Evolutionary conservation across 1,284 basidiomycete genomes (phyloP).

Genomic region (Boletellus deceptivus): DNA sequence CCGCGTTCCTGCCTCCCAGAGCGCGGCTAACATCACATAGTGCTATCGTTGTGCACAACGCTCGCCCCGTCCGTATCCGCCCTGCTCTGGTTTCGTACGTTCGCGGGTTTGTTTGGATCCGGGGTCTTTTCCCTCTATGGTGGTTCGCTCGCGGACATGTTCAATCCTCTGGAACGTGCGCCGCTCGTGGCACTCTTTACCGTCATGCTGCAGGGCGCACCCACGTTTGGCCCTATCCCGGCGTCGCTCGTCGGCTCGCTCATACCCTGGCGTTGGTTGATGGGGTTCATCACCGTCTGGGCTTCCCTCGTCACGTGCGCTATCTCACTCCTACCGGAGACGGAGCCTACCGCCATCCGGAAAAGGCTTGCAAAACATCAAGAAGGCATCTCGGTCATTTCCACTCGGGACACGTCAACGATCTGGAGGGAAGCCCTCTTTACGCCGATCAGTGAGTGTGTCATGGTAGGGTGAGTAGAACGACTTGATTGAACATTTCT

Average conservation of each 20-base stretch:
- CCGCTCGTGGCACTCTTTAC: slow-evolving; percentile 29
- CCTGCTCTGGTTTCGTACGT: slow-evolving; percentile 17
- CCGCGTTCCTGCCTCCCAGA: background rate
- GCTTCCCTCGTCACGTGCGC: slow-evolving; percentile 17
- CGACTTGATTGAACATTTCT: background rate
- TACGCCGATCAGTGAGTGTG: slow-evolving; percentile 24
- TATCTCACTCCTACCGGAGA: slow-evolving; percentile 22
- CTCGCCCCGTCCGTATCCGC: slow-evolving; percentile 20
- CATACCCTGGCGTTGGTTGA: slow-evolving; percentile 27
- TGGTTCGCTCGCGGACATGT: slow-evolving; percentile 28
- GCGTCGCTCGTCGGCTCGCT: slow-evolving; percentile 23
- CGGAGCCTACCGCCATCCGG: slow-evolving; percentile 20
- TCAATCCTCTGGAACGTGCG: slow-evolving; percentile 23
- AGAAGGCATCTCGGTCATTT: background rate
- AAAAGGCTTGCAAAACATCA: slow-evolving; percentile 13
- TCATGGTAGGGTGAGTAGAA: background rate
- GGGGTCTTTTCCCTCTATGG: slow-evolving; percentile 26
- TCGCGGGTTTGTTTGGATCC: slow-evolving; percentile 23
- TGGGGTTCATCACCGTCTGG: slow-evolving; percentile 23
- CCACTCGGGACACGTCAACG: background rate
- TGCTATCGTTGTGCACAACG: slow-evolving; percentile 23
- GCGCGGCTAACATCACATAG: slow-evolving; percentile 15
- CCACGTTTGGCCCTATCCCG: slow-evolving; percentile 28
- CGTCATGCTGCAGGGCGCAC: slow-evolving; percentile 27
- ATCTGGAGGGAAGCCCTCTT: slow-evolving; percentile 19